These are phyloP conservation scores for Candida neerlandica DNA, from an alignment of 1,139 yeast genomes.

Conservation along the genomic window DNA sequence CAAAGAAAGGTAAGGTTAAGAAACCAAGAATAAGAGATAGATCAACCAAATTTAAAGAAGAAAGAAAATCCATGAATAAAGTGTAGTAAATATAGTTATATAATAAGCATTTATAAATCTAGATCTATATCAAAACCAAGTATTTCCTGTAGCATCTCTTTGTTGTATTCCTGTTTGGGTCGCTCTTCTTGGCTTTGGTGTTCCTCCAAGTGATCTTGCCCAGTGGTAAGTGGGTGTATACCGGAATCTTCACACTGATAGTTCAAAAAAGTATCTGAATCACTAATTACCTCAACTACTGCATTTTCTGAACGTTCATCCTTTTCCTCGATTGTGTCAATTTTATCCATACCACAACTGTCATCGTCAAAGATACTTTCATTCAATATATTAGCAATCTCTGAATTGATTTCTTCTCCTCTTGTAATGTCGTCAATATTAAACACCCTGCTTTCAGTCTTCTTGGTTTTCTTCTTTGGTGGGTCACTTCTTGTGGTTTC, in stretches of 20 bases:
- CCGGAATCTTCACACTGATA: not conserved
- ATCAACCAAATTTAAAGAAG: constrained; percentile 58
- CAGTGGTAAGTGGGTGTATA: not conserved
- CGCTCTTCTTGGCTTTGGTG: too few relatives aligned
- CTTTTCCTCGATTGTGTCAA: not conserved
- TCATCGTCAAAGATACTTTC: constrained; percentile 1
- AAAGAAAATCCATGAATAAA: constrained; percentile 27
- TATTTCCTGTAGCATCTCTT: constrained; percentile 9
- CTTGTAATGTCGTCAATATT: not conserved
- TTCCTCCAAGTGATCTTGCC: not conserved
- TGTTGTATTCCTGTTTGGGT: not conserved
- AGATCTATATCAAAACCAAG: constrained; percentile 14
- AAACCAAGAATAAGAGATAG: constrained; percentile 72
- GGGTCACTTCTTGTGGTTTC: not conserved
- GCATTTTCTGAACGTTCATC: too few relatives aligned
- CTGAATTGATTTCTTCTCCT: not conserved
- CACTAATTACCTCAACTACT: not conserved
- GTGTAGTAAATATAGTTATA: constrained; percentile 15
- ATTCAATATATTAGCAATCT: not conserved
- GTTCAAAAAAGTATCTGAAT: not conserved
- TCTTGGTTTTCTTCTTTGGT: not conserved
- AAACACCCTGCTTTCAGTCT: not conserved
- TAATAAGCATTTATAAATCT: constrained; percentile 7
- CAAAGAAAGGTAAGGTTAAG: constrained; percentile 46
- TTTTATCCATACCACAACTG: not conserved